Evolutionary conservation across 73 alveolate species (phyloP).

Genomic region (Urostyla sp.): DNA sequence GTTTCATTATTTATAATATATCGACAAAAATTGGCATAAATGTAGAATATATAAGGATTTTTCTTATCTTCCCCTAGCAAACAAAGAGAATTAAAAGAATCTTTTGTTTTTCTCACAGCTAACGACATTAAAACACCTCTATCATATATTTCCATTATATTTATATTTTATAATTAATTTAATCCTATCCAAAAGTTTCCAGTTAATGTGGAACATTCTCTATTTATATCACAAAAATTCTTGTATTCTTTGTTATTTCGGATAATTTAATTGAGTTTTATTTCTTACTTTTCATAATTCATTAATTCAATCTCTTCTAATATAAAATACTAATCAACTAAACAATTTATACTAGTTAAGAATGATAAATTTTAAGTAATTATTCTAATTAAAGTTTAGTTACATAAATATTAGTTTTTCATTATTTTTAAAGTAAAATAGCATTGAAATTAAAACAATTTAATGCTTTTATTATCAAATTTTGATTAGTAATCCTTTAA

Average conservation of each 20-base stretch:
- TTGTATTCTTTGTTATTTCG: not conserved
- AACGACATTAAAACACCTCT: conserved; percentile 14
- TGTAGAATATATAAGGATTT: conserved; percentile 11
- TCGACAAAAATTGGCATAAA: conserved; percentile 35
- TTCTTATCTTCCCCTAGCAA: conserved; percentile 34
- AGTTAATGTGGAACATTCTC: not conserved
- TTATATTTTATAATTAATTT: not conserved
- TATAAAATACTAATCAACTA: conserved; percentile 27
- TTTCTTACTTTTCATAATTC: not conserved
- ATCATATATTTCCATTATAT: not conserved
- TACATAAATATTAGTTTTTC: conserved; percentile 21
- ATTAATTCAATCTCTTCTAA: conserved; percentile 1
- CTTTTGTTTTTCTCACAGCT: conserved; percentile 11
- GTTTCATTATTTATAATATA: conserved; percentile 15
- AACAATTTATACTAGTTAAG: conserved; percentile 1
- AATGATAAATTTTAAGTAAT: not conserved
- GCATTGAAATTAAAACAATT: too few species aligned
- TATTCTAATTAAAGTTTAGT: conserved; percentile 25
- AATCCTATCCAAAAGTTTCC: conserved; percentile 34
- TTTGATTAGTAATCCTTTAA: too few species aligned
- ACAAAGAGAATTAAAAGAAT: not conserved
- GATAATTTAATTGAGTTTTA: conserved; percentile 3
- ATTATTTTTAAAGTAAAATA: conserved; percentile 13
- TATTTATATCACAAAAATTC: conserved; percentile 20
- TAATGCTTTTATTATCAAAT: too few species aligned